These are phyloP conservation scores for Cryphonectria naterciae DNA, from an alignment of 2,329 filamentous ascomycete species.

Conservation along the genomic window DNA sequence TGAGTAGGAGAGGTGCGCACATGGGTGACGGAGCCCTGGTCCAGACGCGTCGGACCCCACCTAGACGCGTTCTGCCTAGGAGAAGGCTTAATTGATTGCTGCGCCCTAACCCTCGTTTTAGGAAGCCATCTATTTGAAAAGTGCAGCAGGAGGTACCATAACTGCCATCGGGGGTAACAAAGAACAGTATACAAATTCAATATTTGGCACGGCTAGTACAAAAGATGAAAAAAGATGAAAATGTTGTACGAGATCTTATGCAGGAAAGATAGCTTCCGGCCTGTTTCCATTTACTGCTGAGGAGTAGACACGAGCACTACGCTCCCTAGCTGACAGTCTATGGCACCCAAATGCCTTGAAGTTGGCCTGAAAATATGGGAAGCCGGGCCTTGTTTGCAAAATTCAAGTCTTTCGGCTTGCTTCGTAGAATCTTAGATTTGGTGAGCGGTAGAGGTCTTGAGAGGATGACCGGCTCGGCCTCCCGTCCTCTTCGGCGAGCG, in stretches of 20 bases:
- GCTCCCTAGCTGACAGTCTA: not conserved
- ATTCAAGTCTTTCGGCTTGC: not conserved
- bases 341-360: not conserved
- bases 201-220: not conserved
- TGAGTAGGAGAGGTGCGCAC: not conserved
- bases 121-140: not conserved
- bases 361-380: not conserved
- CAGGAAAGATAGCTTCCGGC: not conserved
- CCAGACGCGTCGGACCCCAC: conserved; percentile 11
- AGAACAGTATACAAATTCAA: not conserved
- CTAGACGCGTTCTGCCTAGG: not conserved
- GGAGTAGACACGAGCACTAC: too few relatives aligned
- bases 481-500: not conserved
- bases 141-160: not conserved
- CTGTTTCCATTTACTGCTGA: not conserved
- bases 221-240: not conserved
- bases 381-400: not conserved
- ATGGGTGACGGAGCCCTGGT: not conserved
- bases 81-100: conserved; percentile 25
- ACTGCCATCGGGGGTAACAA: not conserved
- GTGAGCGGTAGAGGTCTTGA: not conserved
- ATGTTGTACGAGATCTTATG: not conserved
- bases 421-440: not conserved
- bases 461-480: not conserved
- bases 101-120: not conserved